Evolutionary conservation across 2,329 filamentous ascomycete genomes (phyloP), one percentile per base, ranked within the genome.

Genomic region (Dothidotthia symphoricarpi): DNA sequence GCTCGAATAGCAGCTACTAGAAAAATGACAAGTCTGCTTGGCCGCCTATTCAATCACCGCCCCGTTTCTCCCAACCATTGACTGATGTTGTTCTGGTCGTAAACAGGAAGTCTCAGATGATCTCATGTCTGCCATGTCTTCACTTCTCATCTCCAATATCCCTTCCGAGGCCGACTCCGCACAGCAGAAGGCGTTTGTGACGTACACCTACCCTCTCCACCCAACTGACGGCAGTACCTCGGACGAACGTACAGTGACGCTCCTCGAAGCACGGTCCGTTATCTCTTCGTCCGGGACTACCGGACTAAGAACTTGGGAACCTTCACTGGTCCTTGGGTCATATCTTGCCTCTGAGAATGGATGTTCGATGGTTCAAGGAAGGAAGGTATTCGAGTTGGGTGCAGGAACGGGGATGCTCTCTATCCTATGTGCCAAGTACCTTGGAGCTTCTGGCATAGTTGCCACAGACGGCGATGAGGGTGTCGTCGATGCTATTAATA

Each of bases 221-320:
- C 33, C 39, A 28, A 17, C 41, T 45, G 42, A 51, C 28, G 45
- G 47, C 33, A 46, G 33, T 29, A 45, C 11, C 42, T 38, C 44
- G 36, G 38, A 45, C 28, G 59, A 62, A 25, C 43, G 45, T 27
- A 57, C 63, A 17, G 75, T 89, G 39, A 85, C 81, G 1, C 69
- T 89, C 1, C 74, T 86, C 11, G 86, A 90, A 66, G 81, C 82
- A 22, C 78, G 81, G 3, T 76, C 76, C 19, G 74, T 90, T 17
- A 78, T 91, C 31, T 81, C 85, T 1, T 82, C 82, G 2, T 75
- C 75, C 0, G 85, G 85, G 1, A 89, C 85, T 1, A 91, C 86
- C 0, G 86, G 86, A 1, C 74, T 86, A 16, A 77, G 86, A 24
- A 91, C 87, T 0, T 93, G 86, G 87, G 87, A 91, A 62, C 86